phyloP scores from a whole-genome alignment of 1,284 basidiomycete genomes.

The Boletus chippewaensis region DNA sequence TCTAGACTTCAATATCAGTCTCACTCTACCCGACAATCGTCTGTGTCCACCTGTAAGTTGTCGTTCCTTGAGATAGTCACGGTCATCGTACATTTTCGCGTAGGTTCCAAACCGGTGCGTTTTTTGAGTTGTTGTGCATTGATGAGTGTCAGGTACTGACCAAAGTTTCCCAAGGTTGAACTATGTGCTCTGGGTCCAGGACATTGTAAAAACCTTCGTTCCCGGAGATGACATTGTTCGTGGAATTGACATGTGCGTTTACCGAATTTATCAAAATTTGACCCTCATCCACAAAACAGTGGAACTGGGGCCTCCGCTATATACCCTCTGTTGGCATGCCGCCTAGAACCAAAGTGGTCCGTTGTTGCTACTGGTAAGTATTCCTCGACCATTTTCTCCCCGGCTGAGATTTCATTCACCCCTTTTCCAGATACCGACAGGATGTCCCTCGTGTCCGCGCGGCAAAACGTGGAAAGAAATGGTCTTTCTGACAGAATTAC shows the following conservation, averaged over 20 bases:
- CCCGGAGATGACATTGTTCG: constrained; percentile 20
- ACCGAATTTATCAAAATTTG: neutral
- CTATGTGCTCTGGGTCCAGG: constrained; percentile 71
- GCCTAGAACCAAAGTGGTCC: constrained; percentile 45
- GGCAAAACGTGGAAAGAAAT: constrained; percentile 51
- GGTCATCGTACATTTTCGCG: neutral
- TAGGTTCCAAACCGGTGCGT: constrained; percentile 64
- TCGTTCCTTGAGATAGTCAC: neutral
- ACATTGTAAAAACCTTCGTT: constrained; percentile 37
- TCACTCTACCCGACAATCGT: constrained; percentile 62
- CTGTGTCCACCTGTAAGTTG: constrained; percentile 77
- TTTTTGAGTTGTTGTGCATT: neutral
- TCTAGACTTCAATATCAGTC: constrained; percentile 63
- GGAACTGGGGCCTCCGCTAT: constrained; percentile 90
- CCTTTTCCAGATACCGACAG: constrained; percentile 57
- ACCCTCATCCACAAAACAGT: constrained; percentile 35
- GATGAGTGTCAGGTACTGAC: neutral
- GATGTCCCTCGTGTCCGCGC: constrained; percentile 49
- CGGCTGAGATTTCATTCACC: neutral
- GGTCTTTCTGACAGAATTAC: constrained; percentile 44
- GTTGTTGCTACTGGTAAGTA: constrained; percentile 67
- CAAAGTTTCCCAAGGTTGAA: constrained; percentile 51
- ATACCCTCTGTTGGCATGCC: constrained; percentile 76
- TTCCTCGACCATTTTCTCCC: neutral
- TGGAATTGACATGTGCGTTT: constrained; percentile 51